These are phyloP conservation scores for Pichia deserticola DNA, from an alignment of 805 yeast genomes.

Conservation along the genomic window DNA sequence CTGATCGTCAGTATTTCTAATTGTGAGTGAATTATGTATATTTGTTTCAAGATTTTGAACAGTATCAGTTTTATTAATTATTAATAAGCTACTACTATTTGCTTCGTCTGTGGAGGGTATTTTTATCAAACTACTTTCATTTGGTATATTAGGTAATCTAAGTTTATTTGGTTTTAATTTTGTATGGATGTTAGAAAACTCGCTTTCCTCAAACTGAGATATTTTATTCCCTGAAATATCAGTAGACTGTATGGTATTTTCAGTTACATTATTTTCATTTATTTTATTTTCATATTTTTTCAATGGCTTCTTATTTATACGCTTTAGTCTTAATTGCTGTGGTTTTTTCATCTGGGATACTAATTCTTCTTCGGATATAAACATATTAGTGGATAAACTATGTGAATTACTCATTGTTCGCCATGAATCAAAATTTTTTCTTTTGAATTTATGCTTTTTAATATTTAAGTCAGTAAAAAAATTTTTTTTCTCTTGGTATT, in stretches of 20 bases:
- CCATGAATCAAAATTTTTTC: constrained; percentile 20
- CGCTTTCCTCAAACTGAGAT: too few relatives aligned
- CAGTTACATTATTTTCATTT: too few relatives aligned
- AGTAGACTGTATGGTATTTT: too few relatives aligned
- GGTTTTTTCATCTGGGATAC: background rate
- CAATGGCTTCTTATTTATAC: constrained; percentile 11
- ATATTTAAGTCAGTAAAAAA: constrained; percentile 22
- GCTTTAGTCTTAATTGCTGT: background rate
- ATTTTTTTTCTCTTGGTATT: constrained; percentile 20
- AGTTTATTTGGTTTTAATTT: too few relatives aligned
- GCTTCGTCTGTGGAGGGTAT: background rate
- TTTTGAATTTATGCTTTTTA: constrained; percentile 25
- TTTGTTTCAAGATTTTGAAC: too few relatives aligned
- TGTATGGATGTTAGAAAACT: too few relatives aligned
- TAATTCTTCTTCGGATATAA: constrained; percentile 5
- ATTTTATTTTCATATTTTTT: constrained; percentile 13
- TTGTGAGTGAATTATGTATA: too few relatives aligned
- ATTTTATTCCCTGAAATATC: too few relatives aligned
- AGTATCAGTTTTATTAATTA: background rate
- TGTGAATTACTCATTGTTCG: constrained; percentile 4
- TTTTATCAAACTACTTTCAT: background rate
- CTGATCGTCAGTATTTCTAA: too few relatives aligned
- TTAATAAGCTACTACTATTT: constrained; percentile 1
- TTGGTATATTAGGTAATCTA: background rate
- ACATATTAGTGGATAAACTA: background rate